Conservation (phyloP, 2,329 filamentous ascomycete species). For the Aspergillus japonicus region DNA sequence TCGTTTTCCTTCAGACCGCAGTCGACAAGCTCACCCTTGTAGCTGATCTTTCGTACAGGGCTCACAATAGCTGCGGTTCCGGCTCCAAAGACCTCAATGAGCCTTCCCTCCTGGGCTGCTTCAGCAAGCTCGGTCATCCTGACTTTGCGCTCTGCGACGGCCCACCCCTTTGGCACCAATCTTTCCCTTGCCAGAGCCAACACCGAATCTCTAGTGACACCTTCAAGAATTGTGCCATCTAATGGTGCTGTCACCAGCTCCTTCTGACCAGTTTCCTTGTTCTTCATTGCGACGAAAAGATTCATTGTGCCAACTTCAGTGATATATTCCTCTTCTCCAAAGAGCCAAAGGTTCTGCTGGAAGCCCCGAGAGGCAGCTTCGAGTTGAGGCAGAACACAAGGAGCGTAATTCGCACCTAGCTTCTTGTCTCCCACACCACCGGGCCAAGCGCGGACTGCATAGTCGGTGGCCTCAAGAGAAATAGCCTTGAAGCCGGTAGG, state of each 20-base stretch:
- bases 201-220: slow-evolving; percentile 89
- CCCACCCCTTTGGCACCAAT: slow-evolving; percentile 83
- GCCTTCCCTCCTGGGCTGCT: slow-evolving; percentile 76
- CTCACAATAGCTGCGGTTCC: slow-evolving; percentile 94
- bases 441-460: slow-evolving; percentile 95
- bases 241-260: slow-evolving; percentile 93
- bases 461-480: slow-evolving; percentile 91
- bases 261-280: slow-evolving; percentile 84
- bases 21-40: slow-evolving; percentile 76
- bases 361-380: slow-evolving; percentile 87
- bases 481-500: slow-evolving; percentile 98
- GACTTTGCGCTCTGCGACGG: slow-evolving; percentile 82
- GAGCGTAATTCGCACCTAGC: slow-evolving; percentile 98
- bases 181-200: slow-evolving; percentile 81
- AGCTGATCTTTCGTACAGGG: slow-evolving; percentile 84
- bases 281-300: slow-evolving; percentile 81
- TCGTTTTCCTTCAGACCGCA: slow-evolving; percentile 78
- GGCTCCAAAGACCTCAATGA: slow-evolving; percentile 90
- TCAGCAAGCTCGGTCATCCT: slow-evolving; percentile 83
- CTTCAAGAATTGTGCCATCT: slow-evolving; percentile 94
- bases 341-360: slow-evolving; percentile 98
- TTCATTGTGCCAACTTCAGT: slow-evolving; percentile 99
- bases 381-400: slow-evolving; percentile 94
- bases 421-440: slow-evolving; percentile 98
- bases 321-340: slow-evolving; percentile 90